Percentiles rank a stretch among this genome's conserved stretches.
phyloP scores from a whole-genome alignment of 345 rosid species.

The Cardiospermum halicacabum region DNA sequence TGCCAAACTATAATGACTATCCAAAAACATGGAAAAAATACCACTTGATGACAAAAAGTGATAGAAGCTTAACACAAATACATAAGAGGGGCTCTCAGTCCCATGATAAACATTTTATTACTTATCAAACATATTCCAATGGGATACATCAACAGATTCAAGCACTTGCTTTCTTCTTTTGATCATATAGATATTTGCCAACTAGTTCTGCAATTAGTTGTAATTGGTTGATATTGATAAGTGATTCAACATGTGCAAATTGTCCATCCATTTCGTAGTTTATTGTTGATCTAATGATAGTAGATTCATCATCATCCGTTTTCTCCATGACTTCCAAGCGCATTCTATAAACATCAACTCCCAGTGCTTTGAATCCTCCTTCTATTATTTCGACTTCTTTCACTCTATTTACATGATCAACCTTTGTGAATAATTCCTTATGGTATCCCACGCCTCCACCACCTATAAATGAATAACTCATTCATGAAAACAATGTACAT shows the following conservation, averaged over 20 bases:
- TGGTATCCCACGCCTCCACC: slow-evolving; percentile 14
- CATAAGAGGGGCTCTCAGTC: too few species aligned
- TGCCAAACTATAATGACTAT: too few species aligned
- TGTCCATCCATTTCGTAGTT: slow-evolving; percentile 33
- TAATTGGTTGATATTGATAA: slow-evolving; percentile 13
- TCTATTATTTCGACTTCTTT: slow-evolving; percentile 33
- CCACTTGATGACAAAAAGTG: too few species aligned
- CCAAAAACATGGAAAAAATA: too few species aligned
- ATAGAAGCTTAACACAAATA: too few species aligned
- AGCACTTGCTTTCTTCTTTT: too few species aligned
- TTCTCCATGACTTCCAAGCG: slow-evolving; percentile 32
- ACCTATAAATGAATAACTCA: background rate
- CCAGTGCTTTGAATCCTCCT: slow-evolving; percentile 29
- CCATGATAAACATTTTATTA: too few species aligned
- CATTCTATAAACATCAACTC: slow-evolving; percentile 13
- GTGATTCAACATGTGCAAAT: slow-evolving; percentile 16
- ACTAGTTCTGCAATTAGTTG: slow-evolving; percentile 22
- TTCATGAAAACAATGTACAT: too few species aligned
- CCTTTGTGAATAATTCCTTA: slow-evolving; percentile 23
- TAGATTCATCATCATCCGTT: slow-evolving; percentile 28
- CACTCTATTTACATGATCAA: slow-evolving; percentile 31
- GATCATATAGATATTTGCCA: slow-evolving; percentile 21
- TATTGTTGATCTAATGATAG: slow-evolving; percentile 17
- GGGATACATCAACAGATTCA: too few species aligned
- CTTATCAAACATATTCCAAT: too few species aligned